Percentiles rank a stretch among this genome's conserved stretches.
Evolutionary conservation across 1,284 basidiomycete genomes (phyloP).

Genomic region (Malassezia psittaci): DNA sequence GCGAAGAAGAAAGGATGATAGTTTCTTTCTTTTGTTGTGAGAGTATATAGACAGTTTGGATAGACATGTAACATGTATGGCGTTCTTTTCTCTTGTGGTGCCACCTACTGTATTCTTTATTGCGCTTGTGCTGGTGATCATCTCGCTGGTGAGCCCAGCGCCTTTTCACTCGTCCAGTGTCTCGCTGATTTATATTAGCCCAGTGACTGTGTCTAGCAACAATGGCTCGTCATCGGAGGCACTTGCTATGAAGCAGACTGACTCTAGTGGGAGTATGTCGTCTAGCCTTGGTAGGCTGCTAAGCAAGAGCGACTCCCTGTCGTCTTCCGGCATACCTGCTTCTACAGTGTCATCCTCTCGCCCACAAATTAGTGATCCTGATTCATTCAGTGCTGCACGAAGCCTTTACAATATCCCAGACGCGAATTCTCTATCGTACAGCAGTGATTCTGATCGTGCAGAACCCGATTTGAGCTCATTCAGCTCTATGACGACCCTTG

Average conservation of each 20-base stretch:
- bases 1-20: constrained; percentile 3
- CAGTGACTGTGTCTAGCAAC: neutral
- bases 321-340: neutral
- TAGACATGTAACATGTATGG: neutral
- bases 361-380: neutral
- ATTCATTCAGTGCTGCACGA: neutral
- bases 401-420: neutral
- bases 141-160: constrained; percentile 15
- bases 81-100: neutral
- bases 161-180: constrained; percentile 14
- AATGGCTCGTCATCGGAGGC: neutral
- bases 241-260: neutral
- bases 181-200: constrained; percentile 13
- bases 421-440: neutral
- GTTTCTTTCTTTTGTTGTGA: neutral
- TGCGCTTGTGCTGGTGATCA: constrained; percentile 1
- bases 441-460: neutral
- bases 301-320: neutral
- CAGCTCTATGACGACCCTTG: neutral
- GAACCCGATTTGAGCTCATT: neutral
- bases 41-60: constrained; percentile 1
- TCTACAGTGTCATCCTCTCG: neutral
- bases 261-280: neutral
- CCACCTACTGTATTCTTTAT: constrained; percentile 5
- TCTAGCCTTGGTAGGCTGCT: no score